Percentiles rank a stretch among this genome's conserved stretches.
These are phyloP conservation scores for Paecilomyces sp. DNA, from an alignment of 2,329 filamentous ascomycete genomes.

Conservation along the genomic window DNA sequence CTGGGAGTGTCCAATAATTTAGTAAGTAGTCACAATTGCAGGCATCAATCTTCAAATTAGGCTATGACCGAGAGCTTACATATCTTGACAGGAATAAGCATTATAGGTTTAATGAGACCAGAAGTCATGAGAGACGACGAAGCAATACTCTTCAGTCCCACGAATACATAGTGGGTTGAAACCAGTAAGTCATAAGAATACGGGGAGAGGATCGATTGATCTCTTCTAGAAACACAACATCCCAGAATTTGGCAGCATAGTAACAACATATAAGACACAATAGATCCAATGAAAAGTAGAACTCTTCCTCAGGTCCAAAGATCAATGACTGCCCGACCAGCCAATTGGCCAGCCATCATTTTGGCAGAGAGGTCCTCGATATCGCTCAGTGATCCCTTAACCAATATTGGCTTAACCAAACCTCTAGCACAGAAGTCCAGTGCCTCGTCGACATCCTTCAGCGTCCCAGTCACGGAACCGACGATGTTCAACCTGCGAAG, in stretches of 20 bases:
- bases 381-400: slow-evolving; percentile 31
- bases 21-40: not conserved
- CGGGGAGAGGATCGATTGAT: not conserved
- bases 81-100: not conserved
- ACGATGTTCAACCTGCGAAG: slow-evolving; percentile 37
- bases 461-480: slow-evolving; percentile 34
- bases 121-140: not conserved
- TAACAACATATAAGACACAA: not conserved
- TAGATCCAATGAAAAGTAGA: not conserved
- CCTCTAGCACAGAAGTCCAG: slow-evolving; percentile 39
- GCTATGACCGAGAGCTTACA: not conserved
- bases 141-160: not conserved
- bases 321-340: slow-evolving; percentile 83
- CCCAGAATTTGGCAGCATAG: not conserved
- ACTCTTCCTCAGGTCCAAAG: slow-evolving; percentile 29
- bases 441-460: slow-evolving; percentile 41
- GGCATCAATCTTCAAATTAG: not conserved
- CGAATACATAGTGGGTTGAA: not conserved
- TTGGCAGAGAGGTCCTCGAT: slow-evolving; percentile 41
- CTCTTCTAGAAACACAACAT: not conserved
- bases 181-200: not conserved
- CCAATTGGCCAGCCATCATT: slow-evolving; percentile 62
- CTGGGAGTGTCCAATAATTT: not conserved
- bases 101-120: not conserved
- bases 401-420: slow-evolving; percentile 33